These are phyloP conservation scores for Coccomyxa sp. DNA, from an alignment of 139 green algal species.

Conservation along the genomic window DNA sequence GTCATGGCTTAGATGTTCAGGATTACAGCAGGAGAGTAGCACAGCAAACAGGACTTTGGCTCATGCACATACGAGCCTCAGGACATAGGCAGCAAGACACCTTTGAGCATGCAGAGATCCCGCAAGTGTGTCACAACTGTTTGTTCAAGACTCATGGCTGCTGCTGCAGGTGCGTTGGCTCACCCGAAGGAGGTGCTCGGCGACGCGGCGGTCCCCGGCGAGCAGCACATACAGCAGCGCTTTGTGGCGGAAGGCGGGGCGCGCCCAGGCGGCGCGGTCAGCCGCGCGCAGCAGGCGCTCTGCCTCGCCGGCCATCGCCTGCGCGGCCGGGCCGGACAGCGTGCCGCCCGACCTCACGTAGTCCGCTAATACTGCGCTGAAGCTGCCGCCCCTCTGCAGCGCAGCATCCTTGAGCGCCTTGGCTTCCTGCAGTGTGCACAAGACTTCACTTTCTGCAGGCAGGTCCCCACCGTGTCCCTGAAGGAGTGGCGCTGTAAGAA, in stretches of 20 bases:
- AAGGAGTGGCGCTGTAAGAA: too few species aligned
- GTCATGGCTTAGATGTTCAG: too few species aligned
- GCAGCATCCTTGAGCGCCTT: background rate
- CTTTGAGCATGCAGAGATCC: too few species aligned
- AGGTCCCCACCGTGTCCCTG: too few species aligned
- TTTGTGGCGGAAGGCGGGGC: slow-evolving; percentile 30
- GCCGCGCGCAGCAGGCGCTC: slow-evolving; percentile 51
- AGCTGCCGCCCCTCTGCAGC: slow-evolving; percentile 23
- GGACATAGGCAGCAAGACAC: too few species aligned
- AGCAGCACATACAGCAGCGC: slow-evolving; percentile 63
- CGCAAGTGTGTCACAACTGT: too few species aligned
- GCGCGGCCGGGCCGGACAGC: slow-evolving; percentile 7
- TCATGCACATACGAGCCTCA: too few species aligned
- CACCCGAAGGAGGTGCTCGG: slow-evolving; percentile 50
- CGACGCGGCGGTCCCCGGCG: slow-evolving; percentile 44
- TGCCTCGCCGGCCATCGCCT: slow-evolving; percentile 23
- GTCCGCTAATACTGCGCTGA: slow-evolving; percentile 18
- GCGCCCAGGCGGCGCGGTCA: slow-evolving; percentile 1
- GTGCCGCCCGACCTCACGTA: slow-evolving; percentile 26
- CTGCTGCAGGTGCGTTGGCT: too few species aligned
- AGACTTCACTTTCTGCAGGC: too few species aligned
- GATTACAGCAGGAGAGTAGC: too few species aligned
- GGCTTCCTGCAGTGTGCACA: background rate
- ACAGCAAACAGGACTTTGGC: too few species aligned
- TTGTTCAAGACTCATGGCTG: too few species aligned